Base-by-base conservation (phyloP, 352 stramenopile species). In the Phytophthora foliorum region DNA sequence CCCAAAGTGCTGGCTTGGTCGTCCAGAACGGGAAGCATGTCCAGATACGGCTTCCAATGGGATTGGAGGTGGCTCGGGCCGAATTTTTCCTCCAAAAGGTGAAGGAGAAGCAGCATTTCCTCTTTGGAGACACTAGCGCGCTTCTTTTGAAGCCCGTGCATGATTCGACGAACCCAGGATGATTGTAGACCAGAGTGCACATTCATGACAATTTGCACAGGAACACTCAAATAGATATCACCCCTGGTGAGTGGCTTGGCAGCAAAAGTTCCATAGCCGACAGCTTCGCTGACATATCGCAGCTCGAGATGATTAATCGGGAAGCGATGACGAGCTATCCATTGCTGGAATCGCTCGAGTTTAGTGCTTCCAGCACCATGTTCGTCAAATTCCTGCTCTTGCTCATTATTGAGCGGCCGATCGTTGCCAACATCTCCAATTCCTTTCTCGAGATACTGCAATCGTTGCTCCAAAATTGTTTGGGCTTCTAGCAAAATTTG, bases 191-290 rank as follows among this genome's bases (percentile, higher is more conserved):
- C 90, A 3, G 85, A 93, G 13, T 73, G 44, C 4, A 75, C 50
- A 38, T 92, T 81, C 83, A 98, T 95, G 38, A 97, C 80, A 24
- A 79, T 32, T 31, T 81, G 46, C 0, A 77, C 25, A 0, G 91
- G 90, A 2, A 98, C 73, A n/a, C 75, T 83, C 31, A 98, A 67
- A 72, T 98, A 98, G 9, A 82, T 25, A 6, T 98, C 82, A 36
- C 80, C 80, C 0, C 61, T 45, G 9, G 67, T 25, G 0, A 98
- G 63, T 5, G 65, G 11, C 38, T 90, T 86, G 10, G 74, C 77
- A 29, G 86, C 83, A 41, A 96, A 83, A 1, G 85, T 75, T 8
- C 89, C 89, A 34, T 86, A 93, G 13, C 91, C 83, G 42, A 95
- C 73, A 2, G 50, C 53, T 14, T 79, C 61, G 16, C 48, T 80